phyloP scores from a whole-genome alignment of 345 rosid genomes.

The Bruguiera parviflora region DNA sequence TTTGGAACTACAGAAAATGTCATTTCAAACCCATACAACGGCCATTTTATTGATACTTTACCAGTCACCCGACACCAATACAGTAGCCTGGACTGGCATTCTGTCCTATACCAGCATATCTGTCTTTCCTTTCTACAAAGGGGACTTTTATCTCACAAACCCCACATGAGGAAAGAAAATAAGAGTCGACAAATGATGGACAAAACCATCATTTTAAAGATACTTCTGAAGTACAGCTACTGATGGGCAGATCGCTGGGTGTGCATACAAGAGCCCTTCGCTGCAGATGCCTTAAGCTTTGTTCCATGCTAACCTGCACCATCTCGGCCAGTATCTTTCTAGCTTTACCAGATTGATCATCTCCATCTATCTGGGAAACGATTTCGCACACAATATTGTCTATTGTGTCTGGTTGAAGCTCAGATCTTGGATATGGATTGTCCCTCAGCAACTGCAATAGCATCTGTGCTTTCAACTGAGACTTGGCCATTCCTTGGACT shows the following conservation, averaged over 20 bases:
- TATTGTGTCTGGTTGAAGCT: slow-evolving; percentile 69
- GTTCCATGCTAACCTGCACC: slow-evolving; percentile 99
- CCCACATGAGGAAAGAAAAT: background rate
- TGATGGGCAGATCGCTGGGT: slow-evolving; percentile 57
- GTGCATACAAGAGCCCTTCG: slow-evolving; percentile 82
- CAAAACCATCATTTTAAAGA: slow-evolving; percentile 37
- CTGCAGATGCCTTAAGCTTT: slow-evolving; percentile 90
- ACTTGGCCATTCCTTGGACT: slow-evolving; percentile 85
- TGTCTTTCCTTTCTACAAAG: slow-evolving; percentile 20
- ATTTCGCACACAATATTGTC: slow-evolving; percentile 88
- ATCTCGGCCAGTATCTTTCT: slow-evolving; percentile 96
- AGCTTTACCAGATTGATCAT: slow-evolving; percentile 86
- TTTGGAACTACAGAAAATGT: slow-evolving; percentile 20
- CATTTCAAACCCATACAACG: slow-evolving; percentile 2
- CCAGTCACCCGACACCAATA: slow-evolving; percentile 73
- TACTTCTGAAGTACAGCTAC: slow-evolving; percentile 48
- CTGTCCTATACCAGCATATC: slow-evolving; percentile 24
- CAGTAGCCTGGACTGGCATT: slow-evolving; percentile 79
- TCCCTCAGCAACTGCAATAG: slow-evolving; percentile 74
- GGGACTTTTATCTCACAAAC: slow-evolving; percentile 26
- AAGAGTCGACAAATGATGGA: background rate
- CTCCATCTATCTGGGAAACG: slow-evolving; percentile 83
- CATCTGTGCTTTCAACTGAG: slow-evolving; percentile 70
- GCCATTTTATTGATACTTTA: slow-evolving; percentile 33
- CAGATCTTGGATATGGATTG: slow-evolving; percentile 61